Evolutionary conservation across 371 early-diverging fungal species (phyloP), one percentile per base, ranked within the genome.

Genomic region (Syncephalis fuscata): DNA sequence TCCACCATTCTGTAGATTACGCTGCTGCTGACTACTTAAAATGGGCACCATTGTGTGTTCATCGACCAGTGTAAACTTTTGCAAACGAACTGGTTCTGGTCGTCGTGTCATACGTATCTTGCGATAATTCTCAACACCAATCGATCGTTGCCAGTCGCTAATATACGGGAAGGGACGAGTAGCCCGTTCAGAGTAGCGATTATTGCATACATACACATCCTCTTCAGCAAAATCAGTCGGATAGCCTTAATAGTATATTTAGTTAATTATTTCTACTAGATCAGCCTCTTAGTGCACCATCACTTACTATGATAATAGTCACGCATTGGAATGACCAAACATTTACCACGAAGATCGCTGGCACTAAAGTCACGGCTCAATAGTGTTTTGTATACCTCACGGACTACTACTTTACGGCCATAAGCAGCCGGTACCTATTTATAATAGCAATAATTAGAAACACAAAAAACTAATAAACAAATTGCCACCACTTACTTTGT

Each of bases 121-220:
- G 15, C 41, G 41, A 15, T 19, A 41, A 37, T 55, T 55, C 9
- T 61, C 62, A 25, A 53, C 48, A 9, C 51, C 50, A 26, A 58
- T 56, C 11, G 58, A 56, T 20, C 59, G 48, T 51, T 59, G 58
- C 62, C 62, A 61, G 39, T 61, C 62, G 44, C 58, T 61, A 51
- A 61, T 61, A 45, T 56, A 48, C 27, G 53, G 58, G n/a, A 58
- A 58, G 1, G 59, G 50, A 38, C 58, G 58, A 22, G 56, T 54
- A 1, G 62, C 32, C 11, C 32, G 45, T 37, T 61, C 62, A 1
- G 62, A 61, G 41, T 61, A 61, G 32, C 62, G 56, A 25, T 52
- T 62, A 46, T 73, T 71, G 48, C 70, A 70, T 10, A 73, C 53
- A 46, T 57, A 73, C 4, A 73, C 51, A 19, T 70, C 73, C 45